These are phyloP conservation scores for Peniophora sp. DNA, from an alignment of 1,284 basidiomycete genomes.

Conservation along the genomic window DNA sequence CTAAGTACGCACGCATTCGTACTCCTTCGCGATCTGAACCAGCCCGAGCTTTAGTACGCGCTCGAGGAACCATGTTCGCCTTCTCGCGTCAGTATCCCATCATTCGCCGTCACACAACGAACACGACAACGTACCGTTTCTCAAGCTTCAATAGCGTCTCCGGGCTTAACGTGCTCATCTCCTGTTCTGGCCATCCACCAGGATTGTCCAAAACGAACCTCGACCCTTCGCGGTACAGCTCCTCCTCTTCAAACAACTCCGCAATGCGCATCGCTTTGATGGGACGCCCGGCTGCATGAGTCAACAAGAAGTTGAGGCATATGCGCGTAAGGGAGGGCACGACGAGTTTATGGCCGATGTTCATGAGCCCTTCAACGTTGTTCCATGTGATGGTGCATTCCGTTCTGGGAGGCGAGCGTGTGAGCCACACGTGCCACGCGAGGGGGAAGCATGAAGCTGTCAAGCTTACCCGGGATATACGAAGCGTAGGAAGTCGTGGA, in stretches of 20 bases:
- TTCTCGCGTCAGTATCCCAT: conserved; percentile 18
- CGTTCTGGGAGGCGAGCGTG: conserved; percentile 45
- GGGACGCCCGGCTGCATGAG: conserved; percentile 84
- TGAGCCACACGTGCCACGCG: not conserved
- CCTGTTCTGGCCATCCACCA: conserved; percentile 76
- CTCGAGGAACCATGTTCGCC: conserved; percentile 90
- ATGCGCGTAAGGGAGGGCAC: conserved; percentile 74
- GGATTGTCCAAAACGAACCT: conserved; percentile 89
- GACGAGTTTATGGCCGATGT: conserved; percentile 79
- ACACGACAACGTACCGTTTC: conserved; percentile 48
- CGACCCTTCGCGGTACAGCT: conserved; percentile 82
- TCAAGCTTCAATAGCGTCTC: conserved; percentile 83
- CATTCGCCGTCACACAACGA: not conserved
- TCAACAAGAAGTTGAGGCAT: conserved; percentile 80
- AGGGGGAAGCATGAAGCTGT: not conserved
- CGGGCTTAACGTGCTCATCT: conserved; percentile 70
- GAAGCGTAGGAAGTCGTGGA: conserved; percentile 82
- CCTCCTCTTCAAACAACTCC: conserved; percentile 79
- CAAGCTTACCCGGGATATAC: conserved; percentile 68
- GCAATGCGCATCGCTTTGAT: conserved; percentile 89
- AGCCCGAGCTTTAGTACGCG: conserved; percentile 87
- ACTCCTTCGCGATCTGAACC: conserved; percentile 82
- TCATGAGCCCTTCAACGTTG: conserved; percentile 84
- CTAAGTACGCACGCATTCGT: conserved; percentile 65
- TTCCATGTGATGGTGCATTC: conserved; percentile 91